Conservation (phyloP, 768 basidiomycete genomes). For the Tricholoma matsutake region DNA sequence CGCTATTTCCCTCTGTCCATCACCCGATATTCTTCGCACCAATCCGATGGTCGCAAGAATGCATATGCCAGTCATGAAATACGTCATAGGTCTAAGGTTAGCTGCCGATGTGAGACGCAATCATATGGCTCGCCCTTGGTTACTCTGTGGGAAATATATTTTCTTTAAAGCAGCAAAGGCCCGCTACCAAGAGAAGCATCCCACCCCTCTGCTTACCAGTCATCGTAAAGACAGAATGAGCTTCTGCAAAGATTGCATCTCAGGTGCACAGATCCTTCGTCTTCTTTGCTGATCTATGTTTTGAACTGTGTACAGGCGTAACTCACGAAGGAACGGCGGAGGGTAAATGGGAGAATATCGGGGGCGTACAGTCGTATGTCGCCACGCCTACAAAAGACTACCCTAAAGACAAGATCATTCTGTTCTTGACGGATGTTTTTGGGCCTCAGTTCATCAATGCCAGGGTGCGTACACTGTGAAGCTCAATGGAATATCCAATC, state of each 20-base stretch:
- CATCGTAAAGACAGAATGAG: constrained; percentile 22
- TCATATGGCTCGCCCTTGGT: no score
- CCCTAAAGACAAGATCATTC: constrained; percentile 52
- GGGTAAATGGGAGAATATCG: constrained; percentile 46
- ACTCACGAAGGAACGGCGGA: constrained; percentile 46
- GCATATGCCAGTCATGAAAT: no score
- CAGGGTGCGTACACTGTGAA: constrained; percentile 29
- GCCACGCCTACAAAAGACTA: constrained; percentile 50
- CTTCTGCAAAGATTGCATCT: constrained; percentile 47
- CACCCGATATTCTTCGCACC: no score
- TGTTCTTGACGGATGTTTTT: constrained; percentile 53
- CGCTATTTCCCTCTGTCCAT: no score
- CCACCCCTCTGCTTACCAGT: neutral
- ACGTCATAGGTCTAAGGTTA: no score
- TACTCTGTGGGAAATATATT: no score
- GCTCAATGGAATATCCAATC: neutral
- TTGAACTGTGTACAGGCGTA: constrained; percentile 34
- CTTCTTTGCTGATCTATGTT: neutral
- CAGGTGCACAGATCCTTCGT: constrained; percentile 33
- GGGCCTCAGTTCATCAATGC: constrained; percentile 47
- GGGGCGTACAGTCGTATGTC: constrained; percentile 49
- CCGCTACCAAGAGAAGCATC: no score
- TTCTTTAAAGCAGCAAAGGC: no score
- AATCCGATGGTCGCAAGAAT: no score
- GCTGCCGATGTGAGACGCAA: no score